Base-by-base conservation (phyloP, 768 basidiomycete genomes). In the Pleurotus pulmonarius region DNA sequence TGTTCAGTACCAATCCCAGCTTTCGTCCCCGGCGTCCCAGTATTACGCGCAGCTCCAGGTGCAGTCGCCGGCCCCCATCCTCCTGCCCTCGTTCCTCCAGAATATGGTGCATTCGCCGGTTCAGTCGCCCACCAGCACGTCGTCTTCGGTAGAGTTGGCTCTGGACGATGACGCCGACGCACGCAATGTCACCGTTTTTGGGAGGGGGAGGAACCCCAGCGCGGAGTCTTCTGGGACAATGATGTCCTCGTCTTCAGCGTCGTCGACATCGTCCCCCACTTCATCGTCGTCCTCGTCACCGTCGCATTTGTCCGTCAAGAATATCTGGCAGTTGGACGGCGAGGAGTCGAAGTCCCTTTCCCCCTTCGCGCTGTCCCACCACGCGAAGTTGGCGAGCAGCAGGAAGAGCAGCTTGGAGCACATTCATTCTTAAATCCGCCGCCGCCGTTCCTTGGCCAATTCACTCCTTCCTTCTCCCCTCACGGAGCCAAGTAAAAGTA, bases 41-140 rank as follows among this genome's bases (percentile, higher is more conserved):
- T 61, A 61, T 37, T 59, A 55, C 57, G 26, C 51, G 61, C 48
- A 63, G 61, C 57, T 37, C 46, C 61, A 51, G 49, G 63, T 77
- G 16, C 73, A 76, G 48, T 73, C 74, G 0, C 75, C 73, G 4
- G 75, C 78, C 2, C 79, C 85, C 5, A 22, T 22, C n/a, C 76
- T 90, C 40, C 75, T 91, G n/a, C 89, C 89, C 3, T 83, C 88
- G 6, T 91, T 90, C 73, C 68, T 91, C 60, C 86, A 88, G 64
- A 86, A 90, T 60, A 84, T 88, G 20, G 81, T 90, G 16, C 82
- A 84, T 63, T 82, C 85, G 0, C 85, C 85, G n/a, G 78, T 83
- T 8, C 68, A 81, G 47, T 86, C 87, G 4, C 81, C 86, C 16
- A 77, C 84, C 4, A 85, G 83, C 13, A 78, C 85, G 7, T 85